Evolutionary conservation across 768 basidiomycete species (phyloP), one percentile per base, ranked within the genome.

Genomic region (Pleurotus ostreatus): DNA sequence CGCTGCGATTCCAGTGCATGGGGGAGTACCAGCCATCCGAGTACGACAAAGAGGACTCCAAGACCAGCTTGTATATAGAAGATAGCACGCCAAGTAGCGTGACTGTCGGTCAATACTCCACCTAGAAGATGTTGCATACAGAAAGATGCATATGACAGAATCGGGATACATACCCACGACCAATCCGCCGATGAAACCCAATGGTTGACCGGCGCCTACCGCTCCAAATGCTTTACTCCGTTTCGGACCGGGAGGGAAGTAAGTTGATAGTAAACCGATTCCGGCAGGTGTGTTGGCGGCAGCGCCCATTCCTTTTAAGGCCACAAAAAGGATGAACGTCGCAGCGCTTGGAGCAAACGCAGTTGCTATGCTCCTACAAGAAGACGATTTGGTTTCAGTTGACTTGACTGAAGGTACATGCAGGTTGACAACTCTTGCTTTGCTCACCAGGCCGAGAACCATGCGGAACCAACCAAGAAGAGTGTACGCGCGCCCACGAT

Each of bases 231-330:
- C 71, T 26, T 58, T 65, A 55, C 69, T 71, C 44, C 68, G 64
- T 22, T 59, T 60, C 3, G 59, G 55, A n/a, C 71, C 71, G 3
- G 65, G 63, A 13, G 70, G 65, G 59, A 72, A 71, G 49, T 64
- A 62, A 6, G 64, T 59, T 1, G 68, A 62, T 38, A 71, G 59
- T 23, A 71, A 43, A 13, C 62, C 59, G 46, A 62, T 55, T 46
- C 66, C 66, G 23, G 68, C 67, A 2, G 70, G 71, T 1, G 71
- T 71, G 55, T 71, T 70, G 5, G 71, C 71, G 12, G 71, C 70
- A 45, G 70, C 67, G 15, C 71, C 71, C 8, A 72, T 48, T 8
- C 71, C 71, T 56, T 64, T 61, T 12, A 70, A 51, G 11, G 68
- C 71, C 34, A 70, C 61, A 57, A 70, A 69, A 18, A 65, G 39